Conservation (phyloP, 306 rosid genomes). For the Pachyrhizus erosus region DNA sequence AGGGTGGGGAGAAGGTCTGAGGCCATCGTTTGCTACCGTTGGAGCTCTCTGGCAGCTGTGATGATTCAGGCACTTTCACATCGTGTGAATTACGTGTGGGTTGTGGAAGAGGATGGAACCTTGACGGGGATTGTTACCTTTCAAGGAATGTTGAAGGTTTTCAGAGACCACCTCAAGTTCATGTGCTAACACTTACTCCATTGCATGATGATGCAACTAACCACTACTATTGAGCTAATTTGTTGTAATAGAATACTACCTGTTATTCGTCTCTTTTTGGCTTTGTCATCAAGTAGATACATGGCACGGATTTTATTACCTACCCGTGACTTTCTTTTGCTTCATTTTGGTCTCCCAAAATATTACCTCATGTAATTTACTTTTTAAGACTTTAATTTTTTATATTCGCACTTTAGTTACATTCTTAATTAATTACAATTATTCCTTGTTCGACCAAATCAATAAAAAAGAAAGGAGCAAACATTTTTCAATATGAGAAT, state of each 20-base stretch:
- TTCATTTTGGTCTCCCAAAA: neutral
- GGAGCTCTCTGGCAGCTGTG: conserved; percentile 89
- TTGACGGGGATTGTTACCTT: conserved; percentile 78
- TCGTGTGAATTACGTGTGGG: conserved; percentile 84
- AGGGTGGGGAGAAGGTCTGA: conserved; percentile 70
- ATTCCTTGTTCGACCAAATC: too few species aligned
- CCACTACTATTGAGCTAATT: neutral
- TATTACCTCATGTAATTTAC: neutral
- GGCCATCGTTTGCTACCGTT: conserved; percentile 74
- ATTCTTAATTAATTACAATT: too few species aligned
- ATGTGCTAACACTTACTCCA: conserved; percentile 35
- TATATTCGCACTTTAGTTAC: too few species aligned
- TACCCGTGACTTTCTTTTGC: neutral
- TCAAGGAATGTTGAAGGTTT: conserved; percentile 64
- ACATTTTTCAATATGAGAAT: too few species aligned
- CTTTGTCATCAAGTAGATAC: neutral
- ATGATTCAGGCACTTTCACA: conserved; percentile 87
- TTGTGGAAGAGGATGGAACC: conserved; percentile 73
- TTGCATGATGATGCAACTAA: neutral
- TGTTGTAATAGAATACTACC: neutral
- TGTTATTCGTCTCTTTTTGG: too few species aligned
- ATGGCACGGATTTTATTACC: neutral
- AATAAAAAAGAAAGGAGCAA: too few species aligned
- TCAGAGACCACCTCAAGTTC: conserved; percentile 65
- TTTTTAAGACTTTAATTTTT: too few species aligned